phyloP scores from a whole-genome alignment of 225 moss, liverwort and hornwort species.

The Marchantia paleacea region DNA sequence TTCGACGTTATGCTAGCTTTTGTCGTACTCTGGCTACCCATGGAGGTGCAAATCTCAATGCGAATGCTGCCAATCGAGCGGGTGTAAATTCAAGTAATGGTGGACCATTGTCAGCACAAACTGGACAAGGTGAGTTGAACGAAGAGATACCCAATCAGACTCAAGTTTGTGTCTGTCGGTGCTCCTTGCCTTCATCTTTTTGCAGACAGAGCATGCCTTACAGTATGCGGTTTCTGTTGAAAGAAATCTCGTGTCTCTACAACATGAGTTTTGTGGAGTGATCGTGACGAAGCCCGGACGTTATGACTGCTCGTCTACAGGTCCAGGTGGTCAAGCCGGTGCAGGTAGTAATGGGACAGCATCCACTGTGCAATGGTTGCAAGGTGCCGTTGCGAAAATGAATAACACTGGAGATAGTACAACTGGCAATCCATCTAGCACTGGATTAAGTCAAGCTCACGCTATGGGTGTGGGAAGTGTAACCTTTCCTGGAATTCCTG shows the following conservation, averaged over 20 bases:
- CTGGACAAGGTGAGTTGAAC: slow-evolving; percentile 36
- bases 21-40: slow-evolving; percentile 85
- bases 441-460: slow-evolving; percentile 49
- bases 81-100: slow-evolving; percentile 59
- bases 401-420: slow-evolving; percentile 61
- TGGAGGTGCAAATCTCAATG: slow-evolving; percentile 65
- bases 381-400: slow-evolving; percentile 90
- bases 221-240: background rate
- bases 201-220: too few species aligned
- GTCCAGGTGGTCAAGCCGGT: slow-evolving; percentile 51
- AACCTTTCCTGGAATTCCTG: slow-evolving; percentile 95
- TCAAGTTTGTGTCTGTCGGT: too few species aligned
- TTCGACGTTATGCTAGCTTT: slow-evolving; percentile 89
- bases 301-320: slow-evolving; percentile 24
- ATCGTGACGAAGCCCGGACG: background rate
- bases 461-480: slow-evolving; percentile 78
- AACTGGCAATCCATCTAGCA: slow-evolving; percentile 44
- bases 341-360: slow-evolving; percentile 55
- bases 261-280: too few species aligned
- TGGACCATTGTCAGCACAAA: slow-evolving; percentile 23
- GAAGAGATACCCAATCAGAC: background rate
- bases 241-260: too few species aligned
- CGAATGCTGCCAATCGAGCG: slow-evolving; percentile 54
- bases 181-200: too few species aligned
- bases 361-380: slow-evolving; percentile 83